Evolutionary conservation across 2,329 filamentous ascomycete species (phyloP).

Genomic region (Calonectria pteridis): DNA sequence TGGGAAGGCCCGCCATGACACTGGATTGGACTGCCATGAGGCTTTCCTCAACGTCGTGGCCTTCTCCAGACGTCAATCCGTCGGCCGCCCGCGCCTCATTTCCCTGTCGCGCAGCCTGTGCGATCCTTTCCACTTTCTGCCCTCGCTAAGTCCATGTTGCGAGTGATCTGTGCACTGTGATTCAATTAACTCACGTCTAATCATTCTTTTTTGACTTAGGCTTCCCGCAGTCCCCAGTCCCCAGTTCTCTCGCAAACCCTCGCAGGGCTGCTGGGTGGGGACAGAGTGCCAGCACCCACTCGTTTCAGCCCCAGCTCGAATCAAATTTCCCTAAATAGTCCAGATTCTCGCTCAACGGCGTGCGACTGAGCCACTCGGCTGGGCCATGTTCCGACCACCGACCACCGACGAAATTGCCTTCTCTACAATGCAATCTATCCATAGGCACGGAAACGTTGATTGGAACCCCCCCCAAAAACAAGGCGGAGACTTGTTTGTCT

Average conservation of each 20-base stretch:
- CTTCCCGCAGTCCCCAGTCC: background rate
- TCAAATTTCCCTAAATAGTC: conserved; percentile 18
- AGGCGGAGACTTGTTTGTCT: conserved; percentile 4
- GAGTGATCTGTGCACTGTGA: background rate
- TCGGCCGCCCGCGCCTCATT: background rate
- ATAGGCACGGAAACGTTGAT: background rate
- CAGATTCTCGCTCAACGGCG: conserved; percentile 7
- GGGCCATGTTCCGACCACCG: conserved; percentile 3
- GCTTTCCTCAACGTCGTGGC: background rate
- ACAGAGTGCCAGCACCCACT: background rate
- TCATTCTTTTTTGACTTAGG: background rate
- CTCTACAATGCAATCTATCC: background rate
- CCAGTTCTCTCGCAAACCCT: background rate
- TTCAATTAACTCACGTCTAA: conserved; percentile 5
- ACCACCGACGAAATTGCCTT: background rate
- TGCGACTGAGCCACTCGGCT: conserved; percentile 11
- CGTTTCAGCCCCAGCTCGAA: conserved; percentile 19
- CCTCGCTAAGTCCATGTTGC: background rate
- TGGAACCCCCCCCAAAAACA: background rate
- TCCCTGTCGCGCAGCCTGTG: background rate
- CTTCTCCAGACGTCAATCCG: background rate
- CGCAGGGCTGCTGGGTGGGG: background rate
- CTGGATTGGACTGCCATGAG: background rate
- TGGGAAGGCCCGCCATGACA: background rate
- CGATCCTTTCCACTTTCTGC: background rate